phyloP scores from a whole-genome alignment of 345 rosid species.

The Theobroma cacao region DNA sequence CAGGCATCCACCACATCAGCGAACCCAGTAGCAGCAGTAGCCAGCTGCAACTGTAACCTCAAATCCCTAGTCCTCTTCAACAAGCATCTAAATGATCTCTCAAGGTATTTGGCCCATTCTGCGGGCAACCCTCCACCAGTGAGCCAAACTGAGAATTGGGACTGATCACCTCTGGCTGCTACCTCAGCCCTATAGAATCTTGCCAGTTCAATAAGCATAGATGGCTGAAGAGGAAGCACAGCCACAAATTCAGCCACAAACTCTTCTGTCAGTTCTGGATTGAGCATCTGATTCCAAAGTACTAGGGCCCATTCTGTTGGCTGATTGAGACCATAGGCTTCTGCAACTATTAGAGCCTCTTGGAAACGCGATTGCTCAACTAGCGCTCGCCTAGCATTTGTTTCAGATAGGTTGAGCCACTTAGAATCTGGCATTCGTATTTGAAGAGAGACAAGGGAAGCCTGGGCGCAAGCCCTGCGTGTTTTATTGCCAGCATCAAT shows the following conservation, averaged over 20 bases:
- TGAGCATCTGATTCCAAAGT: constrained; percentile 95
- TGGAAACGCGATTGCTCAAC: constrained; percentile 93
- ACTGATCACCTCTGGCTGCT: constrained; percentile 93
- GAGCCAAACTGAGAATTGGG: constrained; percentile 94
- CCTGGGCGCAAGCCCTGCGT: constrained; percentile 77
- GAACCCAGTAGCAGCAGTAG: constrained; percentile 79
- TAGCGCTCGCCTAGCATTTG: constrained; percentile 81
- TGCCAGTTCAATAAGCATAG: constrained; percentile 83
- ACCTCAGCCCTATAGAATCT: constrained; percentile 84
- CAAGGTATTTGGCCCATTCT: constrained; percentile 92
- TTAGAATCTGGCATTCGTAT: constrained; percentile 93
- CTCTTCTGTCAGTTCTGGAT: constrained; percentile 83
- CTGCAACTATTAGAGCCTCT: constrained; percentile 95
- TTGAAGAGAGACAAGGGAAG: constrained; percentile 94
- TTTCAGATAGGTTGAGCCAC: constrained; percentile 83
- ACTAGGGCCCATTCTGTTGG: constrained; percentile 93
- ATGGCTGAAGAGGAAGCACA: constrained; percentile 85
- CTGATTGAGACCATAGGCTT: constrained; percentile 93
- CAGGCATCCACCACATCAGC: constrained; percentile 59
- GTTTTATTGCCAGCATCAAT: constrained; percentile 97
- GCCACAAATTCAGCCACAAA: constrained; percentile 94
- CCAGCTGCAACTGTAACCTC: constrained; percentile 73
- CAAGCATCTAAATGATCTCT: constrained; percentile 87
- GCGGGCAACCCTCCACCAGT: constrained; percentile 91
- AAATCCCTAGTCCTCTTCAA: constrained; percentile 82